Evolutionary conservation across 345 rosid species (phyloP).

Genomic region (Euphorbia peplus): DNA sequence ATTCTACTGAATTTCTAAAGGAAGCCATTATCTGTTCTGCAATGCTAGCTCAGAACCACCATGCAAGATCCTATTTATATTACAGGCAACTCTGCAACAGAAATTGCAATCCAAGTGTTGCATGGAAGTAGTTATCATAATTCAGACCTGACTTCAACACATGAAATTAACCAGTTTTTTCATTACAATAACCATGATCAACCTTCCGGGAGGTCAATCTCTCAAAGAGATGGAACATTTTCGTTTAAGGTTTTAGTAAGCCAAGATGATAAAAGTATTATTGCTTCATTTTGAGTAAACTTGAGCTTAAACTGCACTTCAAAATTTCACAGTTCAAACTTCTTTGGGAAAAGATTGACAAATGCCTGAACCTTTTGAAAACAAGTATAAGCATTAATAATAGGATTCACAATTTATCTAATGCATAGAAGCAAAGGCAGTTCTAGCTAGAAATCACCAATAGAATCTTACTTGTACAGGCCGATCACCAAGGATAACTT

Average conservation of each 20-base stretch:
- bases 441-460: constrained; percentile 8
- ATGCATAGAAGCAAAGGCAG: neutral
- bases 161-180: neutral
- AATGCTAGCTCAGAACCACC: neutral
- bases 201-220: neutral
- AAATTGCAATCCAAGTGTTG: neutral
- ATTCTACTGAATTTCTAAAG: neutral
- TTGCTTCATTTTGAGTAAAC: neutral
- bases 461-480: constrained; percentile 63
- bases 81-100: neutral
- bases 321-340: neutral
- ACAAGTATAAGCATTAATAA: neutral
- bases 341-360: neutral
- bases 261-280: neutral
- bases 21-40: neutral
- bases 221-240: neutral
- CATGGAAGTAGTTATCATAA: neutral
- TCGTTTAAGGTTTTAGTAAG: neutral
- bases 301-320: no score
- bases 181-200: neutral
- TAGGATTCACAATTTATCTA: neutral
- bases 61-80: neutral
- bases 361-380: neutral
- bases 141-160: neutral
- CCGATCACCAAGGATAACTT: constrained; percentile 92